phyloP scores from a whole-genome alignment of 2,329 filamentous ascomycete species.

The Trichoderma asperellum region DNA sequence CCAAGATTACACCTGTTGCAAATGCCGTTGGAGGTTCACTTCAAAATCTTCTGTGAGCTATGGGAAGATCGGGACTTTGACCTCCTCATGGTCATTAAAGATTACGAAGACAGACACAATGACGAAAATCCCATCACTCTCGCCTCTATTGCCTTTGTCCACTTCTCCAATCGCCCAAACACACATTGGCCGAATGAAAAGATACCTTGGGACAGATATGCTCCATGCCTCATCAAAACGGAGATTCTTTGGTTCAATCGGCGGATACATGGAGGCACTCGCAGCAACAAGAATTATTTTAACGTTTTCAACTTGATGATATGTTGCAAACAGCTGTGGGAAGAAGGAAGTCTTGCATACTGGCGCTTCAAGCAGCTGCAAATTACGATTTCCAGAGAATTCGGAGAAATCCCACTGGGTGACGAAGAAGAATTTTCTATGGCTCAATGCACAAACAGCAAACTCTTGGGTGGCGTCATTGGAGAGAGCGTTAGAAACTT shows the following conservation, averaged over 20 bases:
- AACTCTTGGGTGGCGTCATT: constrained; percentile 10
- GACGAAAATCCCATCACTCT: constrained; percentile 7
- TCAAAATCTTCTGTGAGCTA: constrained; percentile 15
- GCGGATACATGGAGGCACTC: neutral
- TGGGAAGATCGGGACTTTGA: constrained; percentile 8
- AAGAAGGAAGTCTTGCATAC: constrained; percentile 13
- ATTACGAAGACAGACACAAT: constrained; percentile 16
- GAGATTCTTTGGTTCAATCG: constrained; percentile 8
- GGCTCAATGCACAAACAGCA: neutral
- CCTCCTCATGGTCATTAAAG: constrained; percentile 18
- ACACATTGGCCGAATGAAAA: neutral
- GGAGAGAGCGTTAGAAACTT: neutral
- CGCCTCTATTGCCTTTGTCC: constrained; percentile 14
- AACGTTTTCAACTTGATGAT: constrained; percentile 15
- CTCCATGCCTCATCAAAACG: neutral
- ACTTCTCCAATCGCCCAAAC: neutral
- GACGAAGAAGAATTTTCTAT: constrained; percentile 7
- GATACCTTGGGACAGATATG: constrained; percentile 15
- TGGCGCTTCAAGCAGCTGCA: constrained; percentile 11
- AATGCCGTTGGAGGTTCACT: constrained; percentile 16
- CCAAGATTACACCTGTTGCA: neutral
- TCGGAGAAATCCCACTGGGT: constrained; percentile 11
- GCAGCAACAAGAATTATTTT: constrained; percentile 3
- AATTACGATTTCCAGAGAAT: neutral
- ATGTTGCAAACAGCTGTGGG: constrained; percentile 13